These are phyloP conservation scores for Jaltomata sinuosa DNA, from an alignment of 257 asterid genomes.

Conservation along the genomic window DNA sequence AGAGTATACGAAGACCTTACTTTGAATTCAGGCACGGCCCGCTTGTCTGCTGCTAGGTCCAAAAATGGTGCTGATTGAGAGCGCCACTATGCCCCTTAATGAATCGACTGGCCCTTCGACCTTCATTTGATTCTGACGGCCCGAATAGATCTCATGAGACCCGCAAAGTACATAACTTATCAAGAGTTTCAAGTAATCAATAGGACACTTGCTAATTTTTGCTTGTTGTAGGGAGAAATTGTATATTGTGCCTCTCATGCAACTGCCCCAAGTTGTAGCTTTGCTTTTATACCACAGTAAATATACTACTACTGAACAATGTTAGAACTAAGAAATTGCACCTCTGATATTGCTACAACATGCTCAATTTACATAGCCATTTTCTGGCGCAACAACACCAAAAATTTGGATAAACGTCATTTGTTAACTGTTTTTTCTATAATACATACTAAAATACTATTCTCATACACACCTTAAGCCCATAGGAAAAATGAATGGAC, in stretches of 20 bases:
- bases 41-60: background rate
- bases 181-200: background rate
- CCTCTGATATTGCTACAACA: slow-evolving; percentile 9
- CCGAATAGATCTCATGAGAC: background rate
- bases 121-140: background rate
- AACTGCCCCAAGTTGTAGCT: background rate
- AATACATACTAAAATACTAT: slow-evolving; percentile 32
- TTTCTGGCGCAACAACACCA: background rate
- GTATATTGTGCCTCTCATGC: too few species aligned
- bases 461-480: slow-evolving; percentile 48
- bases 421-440: slow-evolving; percentile 17
- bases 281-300: background rate
- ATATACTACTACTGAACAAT: background rate
- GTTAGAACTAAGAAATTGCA: background rate
- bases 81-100: background rate
- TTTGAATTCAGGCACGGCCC: background rate
- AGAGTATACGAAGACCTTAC: too few species aligned
- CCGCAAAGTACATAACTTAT: background rate
- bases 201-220: background rate
- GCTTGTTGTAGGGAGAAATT: background rate
- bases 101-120: background rate
- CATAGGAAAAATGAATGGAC: slow-evolving; percentile 64
- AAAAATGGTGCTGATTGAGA: background rate
- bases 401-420: slow-evolving; percentile 18
- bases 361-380: slow-evolving; percentile 23